Base-by-base conservation (phyloP, 2,329 filamentous ascomycete species). In the Paecilomyces formosus region DNA sequence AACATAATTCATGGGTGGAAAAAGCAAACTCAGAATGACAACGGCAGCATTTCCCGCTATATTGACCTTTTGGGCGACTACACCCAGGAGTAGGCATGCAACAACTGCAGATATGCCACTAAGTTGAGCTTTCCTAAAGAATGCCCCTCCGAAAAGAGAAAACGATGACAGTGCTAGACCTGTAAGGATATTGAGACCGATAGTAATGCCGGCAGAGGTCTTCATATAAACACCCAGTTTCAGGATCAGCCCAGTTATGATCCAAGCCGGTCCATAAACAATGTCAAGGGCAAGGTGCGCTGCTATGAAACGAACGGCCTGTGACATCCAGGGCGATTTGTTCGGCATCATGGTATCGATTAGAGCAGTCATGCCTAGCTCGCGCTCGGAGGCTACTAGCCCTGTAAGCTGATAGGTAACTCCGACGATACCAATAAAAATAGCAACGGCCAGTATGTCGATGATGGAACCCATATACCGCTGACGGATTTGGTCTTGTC, bases 301-400 rank as follows among this genome's bases (percentile, higher is more conserved):
- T 0, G 92, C 86, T 8, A 92, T 69, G 13, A 96, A 80, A n/a
- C 92, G 83, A 1, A 88, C 87, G 22, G 85, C 84, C 74, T 93
- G 90, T 9, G 88, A 86, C 67, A 90, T 81, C 90, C 90, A 95
- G 51, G 84, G 79, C 54, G 81, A 81, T 57, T 82, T 81, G 57
- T 89, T 89, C 0, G 90, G 88, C 80, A 94, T 92, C 90, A 96
- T 96, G 57, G 90, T 88, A 73, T 97, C 92, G 51, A 97, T 85
- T 28, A 97, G 79, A 62, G 92, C 89, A 3, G 90, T 90, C 83
- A 96, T 94, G 59, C 92, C 92, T 15, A 86, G 80, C 76, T 97
- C 92, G 58, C 92, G 81, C 74, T 97, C 92, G 1, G 87, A 85
- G 7, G 92, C 92, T 70, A 96, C 87, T 66, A 92, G 86, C 8